phyloP scores from a whole-genome alignment of 805 yeast species.

The Metschnikowia noctiluminum region DNA sequence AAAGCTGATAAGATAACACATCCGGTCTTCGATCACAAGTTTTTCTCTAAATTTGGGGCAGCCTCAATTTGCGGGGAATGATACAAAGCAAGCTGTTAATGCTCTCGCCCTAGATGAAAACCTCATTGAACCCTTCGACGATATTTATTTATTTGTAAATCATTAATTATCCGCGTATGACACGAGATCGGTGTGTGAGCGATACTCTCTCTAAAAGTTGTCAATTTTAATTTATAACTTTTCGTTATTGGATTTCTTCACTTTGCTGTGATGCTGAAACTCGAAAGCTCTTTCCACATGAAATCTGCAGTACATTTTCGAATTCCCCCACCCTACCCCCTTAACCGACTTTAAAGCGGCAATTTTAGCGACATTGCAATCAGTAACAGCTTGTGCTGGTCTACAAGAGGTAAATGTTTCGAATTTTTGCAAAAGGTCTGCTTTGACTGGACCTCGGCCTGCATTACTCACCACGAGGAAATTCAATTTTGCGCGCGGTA shows the following conservation, averaged over 20 bases:
- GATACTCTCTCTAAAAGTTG: not conserved
- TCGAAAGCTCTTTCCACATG: not conserved
- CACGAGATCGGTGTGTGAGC: not conserved
- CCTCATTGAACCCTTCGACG: no score
- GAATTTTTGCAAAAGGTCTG: not conserved
- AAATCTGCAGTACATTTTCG: not conserved
- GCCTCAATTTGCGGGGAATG: no score
- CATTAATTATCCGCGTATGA: not conserved
- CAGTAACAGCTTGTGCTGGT: constrained; percentile 1
- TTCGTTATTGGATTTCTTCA: not conserved
- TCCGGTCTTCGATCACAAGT: no score
- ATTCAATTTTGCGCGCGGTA: no score
- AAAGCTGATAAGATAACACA: no score
- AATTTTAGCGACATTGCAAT: not conserved
- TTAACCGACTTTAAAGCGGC: constrained; percentile 1
- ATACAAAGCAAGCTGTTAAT: no score
- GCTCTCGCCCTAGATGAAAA: no score
- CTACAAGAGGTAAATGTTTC: not conserved
- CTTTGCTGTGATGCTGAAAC: not conserved
- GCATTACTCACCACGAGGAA: not conserved
- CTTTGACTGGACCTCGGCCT: not conserved
- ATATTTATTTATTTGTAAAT: no score
- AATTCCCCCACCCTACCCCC: not conserved
- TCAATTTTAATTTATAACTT: not conserved
- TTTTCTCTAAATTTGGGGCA: no score